Conservation (phyloP, 2,329 filamentous ascomycete genomes). For the Colletotrichum sidae region DNA sequence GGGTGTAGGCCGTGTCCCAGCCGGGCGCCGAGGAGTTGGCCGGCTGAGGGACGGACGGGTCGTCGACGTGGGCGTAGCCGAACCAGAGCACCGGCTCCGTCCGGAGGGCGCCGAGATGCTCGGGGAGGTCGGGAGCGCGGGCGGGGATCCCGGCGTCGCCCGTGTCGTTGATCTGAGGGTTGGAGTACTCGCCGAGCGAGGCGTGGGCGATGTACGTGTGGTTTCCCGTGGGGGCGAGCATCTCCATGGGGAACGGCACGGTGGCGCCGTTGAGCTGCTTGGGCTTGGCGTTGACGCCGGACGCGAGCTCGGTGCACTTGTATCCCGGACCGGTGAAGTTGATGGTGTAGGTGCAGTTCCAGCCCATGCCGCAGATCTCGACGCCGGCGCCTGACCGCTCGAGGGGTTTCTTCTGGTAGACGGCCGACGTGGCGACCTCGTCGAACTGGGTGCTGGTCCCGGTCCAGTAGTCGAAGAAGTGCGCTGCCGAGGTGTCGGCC, state of each 20-base stretch:
- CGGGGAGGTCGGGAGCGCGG: conserved; percentile 39
- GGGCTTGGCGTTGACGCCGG: conserved; percentile 42
- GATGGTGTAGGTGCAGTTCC: conserved; percentile 50
- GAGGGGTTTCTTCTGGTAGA: conserved; percentile 42
- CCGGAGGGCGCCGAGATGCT: conserved; percentile 47
- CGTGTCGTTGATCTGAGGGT: conserved; percentile 40
- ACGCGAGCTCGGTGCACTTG: conserved; percentile 47
- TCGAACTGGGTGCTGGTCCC: conserved; percentile 41
- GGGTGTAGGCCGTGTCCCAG: conserved; percentile 46
- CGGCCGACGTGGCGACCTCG: conserved; percentile 43
- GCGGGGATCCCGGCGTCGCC: conserved; percentile 43
- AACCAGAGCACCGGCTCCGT: conserved; percentile 51
- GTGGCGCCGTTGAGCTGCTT: conserved; percentile 40
- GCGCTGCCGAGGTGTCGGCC: conserved; percentile 32
- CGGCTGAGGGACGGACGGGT: conserved; percentile 39
- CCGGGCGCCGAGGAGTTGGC: conserved; percentile 38
- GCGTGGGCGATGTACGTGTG: conserved; percentile 46
- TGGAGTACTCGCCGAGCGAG: conserved; percentile 44
- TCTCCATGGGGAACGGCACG: conserved; percentile 43
- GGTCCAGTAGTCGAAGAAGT: conserved; percentile 49
- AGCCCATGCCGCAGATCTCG: conserved; percentile 47
- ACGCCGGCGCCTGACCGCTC: conserved; percentile 42
- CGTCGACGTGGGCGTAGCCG: conserved; percentile 45
- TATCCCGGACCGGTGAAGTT: conserved; percentile 51
- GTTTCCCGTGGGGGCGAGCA: conserved; percentile 45